Base-by-base conservation (phyloP, 176 grass and related monocot genomes). In the Guadua angustifolia region DNA sequence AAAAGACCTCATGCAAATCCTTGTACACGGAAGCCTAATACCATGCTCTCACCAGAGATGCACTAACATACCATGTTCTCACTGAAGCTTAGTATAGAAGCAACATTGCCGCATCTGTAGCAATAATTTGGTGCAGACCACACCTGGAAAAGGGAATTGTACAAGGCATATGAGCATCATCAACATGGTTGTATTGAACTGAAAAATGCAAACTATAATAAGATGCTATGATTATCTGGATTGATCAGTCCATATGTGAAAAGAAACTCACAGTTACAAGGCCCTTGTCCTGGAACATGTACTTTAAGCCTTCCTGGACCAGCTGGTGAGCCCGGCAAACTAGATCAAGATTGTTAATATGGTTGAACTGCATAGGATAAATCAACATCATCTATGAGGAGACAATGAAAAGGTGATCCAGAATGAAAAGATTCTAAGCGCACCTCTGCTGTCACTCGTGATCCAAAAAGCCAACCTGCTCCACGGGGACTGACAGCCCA, bases 81-180 rank as follows among this genome's bases (percentile, higher is more conserved):
- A 59, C 89, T 91, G 83, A 98, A 98, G 89, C 95, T 98, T 71
- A 98, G 84, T 86, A 98, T 98, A 56, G 95, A 98, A 80, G 95
- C 95, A 18, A 98, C 95, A 88, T 95, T 98, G 63, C 95, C 95
- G 83, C 95, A 98, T 89, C 95, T 93, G 85, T 98, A 98, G 63
- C 95, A 98, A 83, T 98, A 98, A 95, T 98, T 98, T 74, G 95
- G 95, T 8, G 95, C 95, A 75, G 95, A 98, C 93, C 95, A 98
- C 52, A 98, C 93, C 93, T 98, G 93, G 67, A 67, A 17, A 75
- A 83, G 85, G 50, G 5, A 86, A 75, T 61, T 73, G 55, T 25
- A 50, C n/a, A 69, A 59, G n/a, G 52, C 32, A 60, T 19, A 60
- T 49, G 6, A 66, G 40, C 17, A 78, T 66, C 39, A 11, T 43